Percentiles rank a stretch among this genome's conserved stretches.
Evolutionary conservation across 176 grass and related monocot genomes (phyloP).

Genomic region (Carex littledalei): DNA sequence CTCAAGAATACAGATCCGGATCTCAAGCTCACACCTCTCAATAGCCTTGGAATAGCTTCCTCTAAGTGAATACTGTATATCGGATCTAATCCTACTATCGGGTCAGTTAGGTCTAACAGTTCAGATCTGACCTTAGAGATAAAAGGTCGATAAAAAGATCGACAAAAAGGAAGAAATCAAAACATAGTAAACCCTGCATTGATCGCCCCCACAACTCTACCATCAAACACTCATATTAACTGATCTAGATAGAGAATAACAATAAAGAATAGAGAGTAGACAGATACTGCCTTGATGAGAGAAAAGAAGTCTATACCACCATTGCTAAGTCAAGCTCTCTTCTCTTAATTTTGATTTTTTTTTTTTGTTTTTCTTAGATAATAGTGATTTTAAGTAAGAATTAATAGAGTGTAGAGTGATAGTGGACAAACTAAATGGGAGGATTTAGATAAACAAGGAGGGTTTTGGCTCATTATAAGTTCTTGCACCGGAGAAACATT

Average conservation of each 20-base stretch:
- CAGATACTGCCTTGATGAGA: neutral
- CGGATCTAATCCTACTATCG: neutral
- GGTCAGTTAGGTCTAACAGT: neutral
- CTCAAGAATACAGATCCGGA: neutral
- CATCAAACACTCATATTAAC: neutral
- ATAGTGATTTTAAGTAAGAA: neutral
- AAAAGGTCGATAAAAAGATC: neutral
- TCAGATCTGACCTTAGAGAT: neutral
- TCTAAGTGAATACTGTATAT: neutral
- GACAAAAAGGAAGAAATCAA: neutral
- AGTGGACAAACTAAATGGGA: neutral
- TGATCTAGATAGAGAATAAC: neutral
- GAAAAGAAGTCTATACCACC: neutral
- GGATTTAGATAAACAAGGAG: neutral
- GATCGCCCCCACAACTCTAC: neutral
- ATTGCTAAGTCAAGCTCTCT: neutral
- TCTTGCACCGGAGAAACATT: neutral
- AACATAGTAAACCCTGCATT: neutral
- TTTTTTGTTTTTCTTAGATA: neutral
- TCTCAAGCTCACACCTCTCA: neutral
- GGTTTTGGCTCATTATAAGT: neutral
- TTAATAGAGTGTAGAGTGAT: neutral
- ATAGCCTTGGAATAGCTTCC: neutral
- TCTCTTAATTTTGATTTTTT: neutral
- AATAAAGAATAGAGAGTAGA: neutral